A percentile compares a stretch with the other conserved stretches of the same genome.
Conservation (phyloP, 2,329 filamentous ascomycete genomes). For the Emergomyces pasteurianus region DNA sequence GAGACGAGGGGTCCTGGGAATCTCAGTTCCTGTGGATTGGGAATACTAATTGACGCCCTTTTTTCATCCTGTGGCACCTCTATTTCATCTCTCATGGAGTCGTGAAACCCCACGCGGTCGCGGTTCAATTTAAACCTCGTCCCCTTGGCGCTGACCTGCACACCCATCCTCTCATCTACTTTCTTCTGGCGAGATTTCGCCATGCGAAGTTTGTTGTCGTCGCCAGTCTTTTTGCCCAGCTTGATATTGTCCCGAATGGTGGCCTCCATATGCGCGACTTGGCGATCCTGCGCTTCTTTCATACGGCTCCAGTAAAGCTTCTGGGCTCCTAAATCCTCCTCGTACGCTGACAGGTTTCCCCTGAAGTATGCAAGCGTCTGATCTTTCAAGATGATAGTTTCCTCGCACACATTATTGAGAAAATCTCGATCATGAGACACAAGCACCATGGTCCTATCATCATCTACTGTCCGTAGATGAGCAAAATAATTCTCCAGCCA, state of each 20-base stretch:
- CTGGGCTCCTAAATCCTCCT: slow-evolving; percentile 52
- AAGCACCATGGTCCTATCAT: slow-evolving; percentile 53
- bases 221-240: slow-evolving; percentile 62
- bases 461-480: slow-evolving; percentile 40
- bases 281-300: slow-evolving; percentile 71
- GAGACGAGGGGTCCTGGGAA: slow-evolving; percentile 65
- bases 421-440: slow-evolving; percentile 82
- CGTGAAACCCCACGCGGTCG: slow-evolving; percentile 53
- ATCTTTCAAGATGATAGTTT: slow-evolving; percentile 64
- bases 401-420: slow-evolving; percentile 59
- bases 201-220: slow-evolving; percentile 77
- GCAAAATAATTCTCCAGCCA: slow-evolving; percentile 68
- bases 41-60: slow-evolving; percentile 45
- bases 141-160: slow-evolving; percentile 61
- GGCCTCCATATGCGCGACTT: slow-evolving; percentile 68
- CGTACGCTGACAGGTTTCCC: slow-evolving; percentile 61
- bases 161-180: slow-evolving; percentile 66
- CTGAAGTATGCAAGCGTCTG: slow-evolving; percentile 61
- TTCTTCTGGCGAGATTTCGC: slow-evolving; percentile 77
- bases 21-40: slow-evolving; percentile 55
- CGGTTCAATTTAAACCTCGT: slow-evolving; percentile 70
- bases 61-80: slow-evolving; percentile 55
- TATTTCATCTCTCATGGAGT: slow-evolving; percentile 51
- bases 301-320: slow-evolving; percentile 58
- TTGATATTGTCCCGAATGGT: slow-evolving; percentile 64